Conservation (phyloP, 306 rosid genomes). For the Dryas drummondii region DNA sequence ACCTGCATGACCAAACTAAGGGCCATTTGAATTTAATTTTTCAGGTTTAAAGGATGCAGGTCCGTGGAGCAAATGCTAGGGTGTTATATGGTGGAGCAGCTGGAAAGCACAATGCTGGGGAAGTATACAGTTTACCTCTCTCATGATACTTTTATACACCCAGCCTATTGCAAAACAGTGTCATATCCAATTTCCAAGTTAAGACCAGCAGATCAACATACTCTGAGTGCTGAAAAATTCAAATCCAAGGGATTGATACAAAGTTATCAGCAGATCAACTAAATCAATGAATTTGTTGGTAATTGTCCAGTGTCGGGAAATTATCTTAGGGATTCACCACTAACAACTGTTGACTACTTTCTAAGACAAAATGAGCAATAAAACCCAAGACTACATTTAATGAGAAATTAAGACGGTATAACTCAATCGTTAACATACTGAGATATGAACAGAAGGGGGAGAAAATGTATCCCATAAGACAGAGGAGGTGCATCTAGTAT, state of each 20-base stretch:
- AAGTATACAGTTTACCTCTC: not conserved
- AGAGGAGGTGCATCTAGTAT: not conserved
- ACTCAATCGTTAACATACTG: not conserved
- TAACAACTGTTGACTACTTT: not conserved
- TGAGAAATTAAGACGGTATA: not conserved
- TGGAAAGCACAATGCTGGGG: not conserved
- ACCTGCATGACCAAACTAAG: not conserved
- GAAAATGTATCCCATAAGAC: not conserved
- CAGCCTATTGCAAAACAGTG: not conserved
- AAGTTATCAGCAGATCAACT: not conserved
- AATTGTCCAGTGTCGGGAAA: not conserved
- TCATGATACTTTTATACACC: not conserved
- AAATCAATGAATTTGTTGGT: constrained; percentile 5
- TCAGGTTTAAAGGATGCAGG: not conserved
- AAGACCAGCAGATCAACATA: not conserved
- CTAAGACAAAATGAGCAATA: not conserved
- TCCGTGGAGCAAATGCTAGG: not conserved
- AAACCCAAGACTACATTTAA: not conserved
- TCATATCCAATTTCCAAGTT: not conserved
- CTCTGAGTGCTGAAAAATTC: not conserved
- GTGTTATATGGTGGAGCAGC: not conserved
- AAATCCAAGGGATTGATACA: not conserved
- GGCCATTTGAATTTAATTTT: not conserved
- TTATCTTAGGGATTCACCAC: not conserved
- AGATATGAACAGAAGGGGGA: not conserved